Evolutionary conservation across 257 asterid species (phyloP), one percentile per base, ranked within the genome.

Genomic region (Solanum stenotomum): DNA sequence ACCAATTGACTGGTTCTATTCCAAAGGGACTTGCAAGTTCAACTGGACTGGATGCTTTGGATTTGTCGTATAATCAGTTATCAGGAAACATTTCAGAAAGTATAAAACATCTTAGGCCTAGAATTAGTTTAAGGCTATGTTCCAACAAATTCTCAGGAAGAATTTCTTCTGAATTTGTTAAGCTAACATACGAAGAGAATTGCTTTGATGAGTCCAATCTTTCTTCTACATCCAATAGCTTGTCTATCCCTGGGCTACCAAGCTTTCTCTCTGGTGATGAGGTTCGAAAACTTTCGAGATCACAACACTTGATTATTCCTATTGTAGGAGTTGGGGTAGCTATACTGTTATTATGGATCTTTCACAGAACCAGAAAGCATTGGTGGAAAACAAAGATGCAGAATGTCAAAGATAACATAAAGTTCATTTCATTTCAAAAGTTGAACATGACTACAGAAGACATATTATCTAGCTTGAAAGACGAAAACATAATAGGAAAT

Each of bases 341-440:
- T 33, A 74, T 74, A 74, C 46, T 8, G 46, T 18, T 35, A 34
- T 18, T 81, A 34, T 72, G 89, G 89, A 88, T 94, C 10, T 68
- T 90, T 35, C 89, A 87, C 78, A 33, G 91, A 90, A 37, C 90
- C 12, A 92, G 94, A 86, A 93, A 93, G 86, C 90, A 87, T 87
- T 84, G 91, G 89, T 90, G 89, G 82, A 96, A 93, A 71, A 94
- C 85, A 89, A 91, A 90, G 38, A 88, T 12, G 59, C 90, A 86
- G 3, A 93, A 96, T 65, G 89, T 93, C 8, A n/a, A 90, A 14
- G 91, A 93, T 3, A 88, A 94, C 8, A 94, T 97, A 97, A 95
- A 94, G 65, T 86, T 94, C 13, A 95, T 97, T 89, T 94, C 99
- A 2, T 96, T 93, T 83, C 99, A 94, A 46, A 93, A 89, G 89